Conservation (phyloP, 2,329 filamentous ascomycete genomes). For the Neopestalotiopsis sp. region DNA sequence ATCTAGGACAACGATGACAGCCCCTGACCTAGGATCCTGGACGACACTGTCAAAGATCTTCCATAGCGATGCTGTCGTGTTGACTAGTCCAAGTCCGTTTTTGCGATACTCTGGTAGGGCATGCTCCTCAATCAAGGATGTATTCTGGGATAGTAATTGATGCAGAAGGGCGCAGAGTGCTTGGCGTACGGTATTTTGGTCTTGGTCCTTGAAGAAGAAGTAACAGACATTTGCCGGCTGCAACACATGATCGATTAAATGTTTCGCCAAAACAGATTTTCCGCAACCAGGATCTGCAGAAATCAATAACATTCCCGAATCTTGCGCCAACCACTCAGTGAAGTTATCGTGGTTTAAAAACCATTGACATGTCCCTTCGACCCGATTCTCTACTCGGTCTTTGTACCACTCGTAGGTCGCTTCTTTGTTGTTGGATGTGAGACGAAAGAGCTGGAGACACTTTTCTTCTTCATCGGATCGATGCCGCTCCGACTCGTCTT, state of each 20-base stretch:
- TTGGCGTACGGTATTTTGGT: slow-evolving; percentile 39
- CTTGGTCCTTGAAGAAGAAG: slow-evolving; percentile 48
- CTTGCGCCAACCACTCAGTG: slow-evolving; percentile 31
- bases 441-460: slow-evolving; percentile 8
- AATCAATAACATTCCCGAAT: slow-evolving; percentile 37
- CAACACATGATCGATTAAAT: slow-evolving; percentile 35
- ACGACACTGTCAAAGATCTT: slow-evolving; percentile 34
- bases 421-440: slow-evolving; percentile 12
- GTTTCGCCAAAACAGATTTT: slow-evolving; percentile 42
- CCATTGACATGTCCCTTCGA: slow-evolving; percentile 38
- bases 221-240: slow-evolving; percentile 39
- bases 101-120: slow-evolving; percentile 31
- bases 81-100: slow-evolving; percentile 33
- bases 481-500: background rate
- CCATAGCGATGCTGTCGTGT: slow-evolving; percentile 36
- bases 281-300: slow-evolving; percentile 45
- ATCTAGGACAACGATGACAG: slow-evolving; percentile 42
- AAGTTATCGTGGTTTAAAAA: slow-evolving; percentile 37
- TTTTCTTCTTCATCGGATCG: background rate
- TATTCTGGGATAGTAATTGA: slow-evolving; percentile 40
- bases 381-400: slow-evolving; percentile 28
- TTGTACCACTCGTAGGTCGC: slow-evolving; percentile 38
- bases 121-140: slow-evolving; percentile 34
- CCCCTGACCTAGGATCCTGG: slow-evolving; percentile 31
- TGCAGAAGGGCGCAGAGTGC: slow-evolving; percentile 47